Conservation (phyloP, 1,284 basidiomycete species). For the Gyrodon tennesseensis region DNA sequence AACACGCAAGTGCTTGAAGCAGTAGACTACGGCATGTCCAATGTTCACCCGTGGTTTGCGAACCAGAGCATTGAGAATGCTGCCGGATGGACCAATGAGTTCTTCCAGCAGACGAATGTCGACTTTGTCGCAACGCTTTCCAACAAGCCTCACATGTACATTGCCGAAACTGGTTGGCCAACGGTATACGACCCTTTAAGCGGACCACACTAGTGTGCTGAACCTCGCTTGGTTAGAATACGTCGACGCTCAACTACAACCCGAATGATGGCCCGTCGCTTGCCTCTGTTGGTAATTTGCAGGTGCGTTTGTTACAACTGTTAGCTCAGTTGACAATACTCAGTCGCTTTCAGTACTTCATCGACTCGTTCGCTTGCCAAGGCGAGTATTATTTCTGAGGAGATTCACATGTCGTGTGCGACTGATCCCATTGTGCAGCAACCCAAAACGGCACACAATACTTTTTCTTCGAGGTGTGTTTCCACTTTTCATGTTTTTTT, state of each 20-base stretch:
- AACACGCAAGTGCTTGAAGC: constrained; percentile 66
- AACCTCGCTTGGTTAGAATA: constrained; percentile 48
- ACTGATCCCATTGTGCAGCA: constrained; percentile 46
- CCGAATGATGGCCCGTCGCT: constrained; percentile 64
- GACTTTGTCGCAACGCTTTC: constrained; percentile 32
- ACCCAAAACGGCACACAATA: constrained; percentile 80
- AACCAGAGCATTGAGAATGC: constrained; percentile 68
- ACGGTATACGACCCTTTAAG: constrained; percentile 51
- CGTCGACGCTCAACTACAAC: constrained; percentile 54
- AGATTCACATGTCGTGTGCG: constrained; percentile 5
- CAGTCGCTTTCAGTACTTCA: constrained; percentile 55
- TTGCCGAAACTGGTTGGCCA: constrained; percentile 78
- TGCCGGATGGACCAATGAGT: constrained; percentile 41
- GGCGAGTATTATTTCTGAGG: constrained; percentile 30
- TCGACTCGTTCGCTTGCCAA: constrained; percentile 85
- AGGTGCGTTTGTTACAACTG: constrained; percentile 45
- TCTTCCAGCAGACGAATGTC: constrained; percentile 43
- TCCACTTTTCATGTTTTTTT: background rate
- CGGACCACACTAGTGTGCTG: constrained; percentile 7
- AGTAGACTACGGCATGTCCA: constrained; percentile 75
- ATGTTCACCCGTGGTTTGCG: constrained; percentile 88
- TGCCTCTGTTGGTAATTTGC: constrained; percentile 70
- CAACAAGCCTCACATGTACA: constrained; percentile 45
- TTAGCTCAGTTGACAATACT: constrained; percentile 10
- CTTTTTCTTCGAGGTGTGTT: constrained; percentile 75